A percentile compares a stretch with the other conserved stretches of the same genome.
Evolutionary conservation across 331 rosid genomes (phyloP).

Genomic region (Quercus tomentella): DNA sequence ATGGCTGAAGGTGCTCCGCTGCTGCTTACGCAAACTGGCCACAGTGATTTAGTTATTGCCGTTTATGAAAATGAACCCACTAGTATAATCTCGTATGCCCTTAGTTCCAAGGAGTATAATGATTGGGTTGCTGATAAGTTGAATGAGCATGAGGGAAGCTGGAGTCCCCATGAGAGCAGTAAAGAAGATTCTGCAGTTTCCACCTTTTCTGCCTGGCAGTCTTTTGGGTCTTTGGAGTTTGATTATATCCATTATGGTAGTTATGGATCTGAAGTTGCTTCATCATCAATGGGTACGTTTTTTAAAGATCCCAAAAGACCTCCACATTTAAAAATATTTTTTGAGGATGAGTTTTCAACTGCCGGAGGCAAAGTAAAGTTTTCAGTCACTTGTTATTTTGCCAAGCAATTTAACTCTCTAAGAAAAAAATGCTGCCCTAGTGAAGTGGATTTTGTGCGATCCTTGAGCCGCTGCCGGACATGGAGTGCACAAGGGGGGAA

Average conservation of each 20-base stretch:
- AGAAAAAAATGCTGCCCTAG: slow-evolving; percentile 83
- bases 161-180: slow-evolving; percentile 36
- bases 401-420: slow-evolving; percentile 75
- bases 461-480: slow-evolving; percentile 77
- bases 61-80: slow-evolving; percentile 91
- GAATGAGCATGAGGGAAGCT: slow-evolving; percentile 43
- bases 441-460: slow-evolving; percentile 75
- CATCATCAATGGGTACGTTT: slow-evolving; percentile 60
- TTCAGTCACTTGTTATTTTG: slow-evolving; percentile 91
- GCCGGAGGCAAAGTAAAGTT: slow-evolving; percentile 73
- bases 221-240: slow-evolving; percentile 63
- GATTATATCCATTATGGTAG: slow-evolving; percentile 65
- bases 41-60: slow-evolving; percentile 65
- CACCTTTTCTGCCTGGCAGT: slow-evolving; percentile 70
- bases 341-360: slow-evolving; percentile 59
- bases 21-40: slow-evolving; percentile 65
- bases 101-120: slow-evolving; percentile 70
- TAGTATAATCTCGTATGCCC: slow-evolving; percentile 87
- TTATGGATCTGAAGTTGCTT: slow-evolving; percentile 72
- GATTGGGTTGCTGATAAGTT: slow-evolving; percentile 71
- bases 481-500: slow-evolving; percentile 99
- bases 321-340: slow-evolving; percentile 65
- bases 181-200: slow-evolving; percentile 57
- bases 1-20: slow-evolving; percentile 73
- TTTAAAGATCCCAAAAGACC: slow-evolving; percentile 63